These are phyloP conservation scores for Boletus fagicola DNA, from an alignment of 768 basidiomycete genomes.

Conservation along the genomic window DNA sequence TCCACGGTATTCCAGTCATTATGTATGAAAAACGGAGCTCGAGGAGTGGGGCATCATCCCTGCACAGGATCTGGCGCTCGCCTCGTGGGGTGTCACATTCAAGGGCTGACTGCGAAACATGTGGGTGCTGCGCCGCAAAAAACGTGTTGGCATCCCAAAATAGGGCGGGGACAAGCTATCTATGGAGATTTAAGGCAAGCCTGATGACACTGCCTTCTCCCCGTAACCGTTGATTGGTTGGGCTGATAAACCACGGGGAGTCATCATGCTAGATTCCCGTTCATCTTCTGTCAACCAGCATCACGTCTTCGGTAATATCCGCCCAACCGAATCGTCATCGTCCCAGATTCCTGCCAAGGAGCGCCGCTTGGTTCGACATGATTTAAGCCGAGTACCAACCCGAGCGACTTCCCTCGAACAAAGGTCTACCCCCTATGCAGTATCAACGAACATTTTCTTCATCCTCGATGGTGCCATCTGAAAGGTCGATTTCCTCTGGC, in stretches of 20 bases:
- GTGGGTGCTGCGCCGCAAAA: constrained; percentile 33
- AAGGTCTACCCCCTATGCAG: constrained; percentile 26
- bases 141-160: constrained; percentile 35
- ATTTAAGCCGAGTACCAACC: constrained; percentile 25
- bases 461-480: constrained; percentile 34
- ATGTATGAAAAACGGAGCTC: constrained; percentile 30
- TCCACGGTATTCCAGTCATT: constrained; percentile 26
- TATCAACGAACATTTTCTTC: constrained; percentile 31
- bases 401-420: constrained; percentile 10
- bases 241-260: constrained; percentile 33
- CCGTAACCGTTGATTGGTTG: constrained; percentile 32
- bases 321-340: constrained; percentile 24
- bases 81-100: constrained; percentile 31
- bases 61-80: constrained; percentile 23
- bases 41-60: constrained; percentile 25
- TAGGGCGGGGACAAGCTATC: constrained; percentile 16
- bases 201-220: constrained; percentile 29
- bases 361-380: constrained; percentile 24
- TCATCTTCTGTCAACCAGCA: constrained; percentile 29
- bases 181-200: constrained; percentile 21
- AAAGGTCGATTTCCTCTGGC: constrained; percentile 33
- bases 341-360: constrained; percentile 18
- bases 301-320: constrained; percentile 38
- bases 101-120: constrained; percentile 24
- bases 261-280: constrained; percentile 36